phyloP scores from a whole-genome alignment of 176 grass and related monocot genomes.

The Typha latifolia region DNA sequence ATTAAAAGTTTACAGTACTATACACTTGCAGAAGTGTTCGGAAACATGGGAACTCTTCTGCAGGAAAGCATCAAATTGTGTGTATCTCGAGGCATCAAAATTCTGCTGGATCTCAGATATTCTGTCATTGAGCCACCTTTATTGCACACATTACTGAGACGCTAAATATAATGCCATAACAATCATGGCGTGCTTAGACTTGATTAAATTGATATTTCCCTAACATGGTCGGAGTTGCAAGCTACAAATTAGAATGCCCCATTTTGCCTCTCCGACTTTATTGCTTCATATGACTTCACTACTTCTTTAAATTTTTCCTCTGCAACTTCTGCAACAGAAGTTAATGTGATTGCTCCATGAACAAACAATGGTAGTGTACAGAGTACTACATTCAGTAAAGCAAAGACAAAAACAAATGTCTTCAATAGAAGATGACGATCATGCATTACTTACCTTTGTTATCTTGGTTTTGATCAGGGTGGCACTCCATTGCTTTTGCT shows the following conservation, averaged over 20 bases:
- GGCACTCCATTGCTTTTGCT: slow-evolving; percentile 91
- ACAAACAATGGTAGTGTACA: not conserved
- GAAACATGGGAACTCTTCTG: not conserved
- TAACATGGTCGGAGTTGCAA: not conserved
- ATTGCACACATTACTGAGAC: not conserved
- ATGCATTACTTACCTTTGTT: slow-evolving; percentile 47
- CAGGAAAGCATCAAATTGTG: not conserved
- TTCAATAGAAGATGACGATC: slow-evolving; percentile 1
- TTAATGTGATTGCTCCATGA: not conserved
- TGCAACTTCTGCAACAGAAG: slow-evolving; percentile 48
- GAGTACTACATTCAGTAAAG: not conserved
- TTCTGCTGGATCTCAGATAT: not conserved
- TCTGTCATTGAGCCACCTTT: not conserved
- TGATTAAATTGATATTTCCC: not conserved
- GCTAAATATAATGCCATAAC: not conserved
- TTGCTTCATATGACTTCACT: slow-evolving; percentile 81
- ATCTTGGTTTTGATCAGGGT: slow-evolving; percentile 98
- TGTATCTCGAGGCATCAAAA: not conserved
- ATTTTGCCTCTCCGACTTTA: slow-evolving; percentile 75
- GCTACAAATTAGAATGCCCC: slow-evolving; percentile 16
- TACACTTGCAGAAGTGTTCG: too few species aligned
- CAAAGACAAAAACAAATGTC: not conserved
- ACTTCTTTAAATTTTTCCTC: slow-evolving; percentile 93
- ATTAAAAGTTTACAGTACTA: too few species aligned
- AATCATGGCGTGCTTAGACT: not conserved